A percentile compares a stretch with the other conserved stretches of the same genome.
phyloP scores from a whole-genome alignment of 345 rosid species.

The Populus ilicifolia region DNA sequence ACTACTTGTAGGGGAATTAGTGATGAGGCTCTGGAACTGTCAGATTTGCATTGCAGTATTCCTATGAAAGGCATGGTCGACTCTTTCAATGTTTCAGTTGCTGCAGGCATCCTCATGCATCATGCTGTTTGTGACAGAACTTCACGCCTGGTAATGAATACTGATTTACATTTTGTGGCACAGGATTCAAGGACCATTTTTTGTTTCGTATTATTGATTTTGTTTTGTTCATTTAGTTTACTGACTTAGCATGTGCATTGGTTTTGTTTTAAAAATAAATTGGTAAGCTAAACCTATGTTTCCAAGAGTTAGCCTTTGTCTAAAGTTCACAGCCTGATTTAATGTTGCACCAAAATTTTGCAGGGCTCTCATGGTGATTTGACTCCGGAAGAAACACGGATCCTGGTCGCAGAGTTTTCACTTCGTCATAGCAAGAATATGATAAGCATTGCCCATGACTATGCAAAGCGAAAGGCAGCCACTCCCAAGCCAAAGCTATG shows the following conservation, averaged over 20 bases:
- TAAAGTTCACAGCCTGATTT: background rate
- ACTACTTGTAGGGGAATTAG: constrained; percentile 71
- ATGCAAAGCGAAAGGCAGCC: constrained; percentile 51
- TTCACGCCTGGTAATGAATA: constrained; percentile 57
- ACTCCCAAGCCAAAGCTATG: constrained; percentile 31
- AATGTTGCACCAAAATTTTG: background rate
- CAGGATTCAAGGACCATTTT: background rate
- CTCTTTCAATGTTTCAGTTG: constrained; percentile 95
- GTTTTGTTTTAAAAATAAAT: too few species aligned
- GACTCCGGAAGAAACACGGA: constrained; percentile 57
- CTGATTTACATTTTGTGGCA: background rate
- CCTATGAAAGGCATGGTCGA: constrained; percentile 99
- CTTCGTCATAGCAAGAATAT: constrained; percentile 79
- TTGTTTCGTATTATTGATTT: background rate
- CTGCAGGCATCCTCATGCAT: constrained; percentile 91
- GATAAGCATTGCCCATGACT: constrained; percentile 58
- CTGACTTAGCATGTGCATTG: background rate
- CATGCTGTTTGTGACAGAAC: constrained; percentile 82
- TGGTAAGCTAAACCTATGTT: too few species aligned
- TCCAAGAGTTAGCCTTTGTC: too few species aligned
- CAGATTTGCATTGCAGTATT: constrained; percentile 80
- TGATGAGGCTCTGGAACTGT: constrained; percentile 66
- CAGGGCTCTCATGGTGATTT: constrained; percentile 91
- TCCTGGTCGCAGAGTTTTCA: constrained; percentile 78
- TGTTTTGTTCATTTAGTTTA: background rate